Percentiles rank a stretch among this genome's conserved stretches.
These are phyloP conservation scores for Aspergillus tubingensis DNA, from an alignment of 2,329 filamentous ascomycete genomes.

Conservation along the genomic window DNA sequence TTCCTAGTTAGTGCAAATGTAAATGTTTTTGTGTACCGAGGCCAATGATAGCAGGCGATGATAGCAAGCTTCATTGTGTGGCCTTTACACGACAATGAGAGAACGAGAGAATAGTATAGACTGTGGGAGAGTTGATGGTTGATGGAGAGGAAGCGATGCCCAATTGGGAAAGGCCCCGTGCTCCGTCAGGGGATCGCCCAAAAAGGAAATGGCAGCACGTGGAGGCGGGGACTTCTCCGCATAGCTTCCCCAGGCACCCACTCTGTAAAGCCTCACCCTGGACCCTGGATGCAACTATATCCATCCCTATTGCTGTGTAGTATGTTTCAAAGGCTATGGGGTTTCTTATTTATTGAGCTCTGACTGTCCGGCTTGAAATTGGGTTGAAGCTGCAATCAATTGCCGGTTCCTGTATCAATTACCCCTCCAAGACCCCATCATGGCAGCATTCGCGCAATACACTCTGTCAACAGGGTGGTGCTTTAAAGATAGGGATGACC, in stretches of 20 bases:
- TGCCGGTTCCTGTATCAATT: background rate
- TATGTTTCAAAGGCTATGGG: background rate
- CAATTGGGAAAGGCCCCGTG: constrained; percentile 8
- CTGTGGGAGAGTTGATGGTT: background rate
- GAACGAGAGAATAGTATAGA: too few species aligned
- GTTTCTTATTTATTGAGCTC: background rate
- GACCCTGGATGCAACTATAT: background rate
- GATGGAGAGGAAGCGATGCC: background rate
- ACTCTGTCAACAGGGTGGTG: constrained; percentile 38
- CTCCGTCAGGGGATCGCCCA: constrained; percentile 7
- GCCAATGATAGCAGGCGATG: too few species aligned
- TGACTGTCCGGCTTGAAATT: background rate
- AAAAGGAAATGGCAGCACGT: constrained; percentile 15
- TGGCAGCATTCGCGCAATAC: constrained; percentile 23
- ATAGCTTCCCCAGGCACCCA: constrained; percentile 2
- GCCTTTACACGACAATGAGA: background rate
- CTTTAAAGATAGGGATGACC: constrained; percentile 39
- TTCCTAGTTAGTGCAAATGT: too few species aligned
- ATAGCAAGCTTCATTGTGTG: too few species aligned
- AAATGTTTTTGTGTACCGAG: background rate
- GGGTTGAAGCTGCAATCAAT: background rate
- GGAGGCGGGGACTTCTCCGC: constrained; percentile 13
- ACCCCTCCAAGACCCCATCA: constrained; percentile 10
- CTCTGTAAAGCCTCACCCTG: background rate
- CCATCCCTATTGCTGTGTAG: background rate